Percentiles rank a stretch among this genome's conserved stretches.
Evolutionary conservation across 192 early-diverging fungal species (phyloP).

Genomic region (Backusella liffmaniae): DNA sequence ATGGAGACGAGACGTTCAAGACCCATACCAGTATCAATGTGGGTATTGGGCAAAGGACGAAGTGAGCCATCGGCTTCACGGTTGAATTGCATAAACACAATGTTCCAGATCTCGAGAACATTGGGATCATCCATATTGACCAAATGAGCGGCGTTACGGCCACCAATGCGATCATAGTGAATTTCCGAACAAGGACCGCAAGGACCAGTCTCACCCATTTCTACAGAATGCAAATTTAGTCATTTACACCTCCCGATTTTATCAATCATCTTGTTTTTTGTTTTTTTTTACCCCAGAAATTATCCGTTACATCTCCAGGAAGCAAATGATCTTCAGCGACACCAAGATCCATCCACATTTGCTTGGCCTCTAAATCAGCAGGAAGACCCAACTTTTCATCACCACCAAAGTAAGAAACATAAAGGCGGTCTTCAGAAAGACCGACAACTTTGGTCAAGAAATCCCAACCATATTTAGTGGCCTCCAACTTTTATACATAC

Average conservation of each 20-base stretch:
- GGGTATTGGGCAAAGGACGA: conserved; percentile 89
- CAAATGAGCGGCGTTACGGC: conserved; percentile 80
- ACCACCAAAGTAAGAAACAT: conserved; percentile 97
- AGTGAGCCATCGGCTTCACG: conserved; percentile 88
- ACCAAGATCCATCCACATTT: conserved; percentile 90
- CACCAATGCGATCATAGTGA: conserved; percentile 96
- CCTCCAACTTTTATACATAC: conserved; percentile 65
- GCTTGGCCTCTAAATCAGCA: conserved; percentile 87
- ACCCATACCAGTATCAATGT: conserved; percentile 98
- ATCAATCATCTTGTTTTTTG: no score
- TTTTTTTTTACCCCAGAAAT: conserved; percentile 92
- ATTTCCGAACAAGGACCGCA: conserved; percentile 99
- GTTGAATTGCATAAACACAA: conserved; percentile 99
- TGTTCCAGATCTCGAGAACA: conserved; percentile 98
- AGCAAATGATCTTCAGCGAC: conserved; percentile 80
- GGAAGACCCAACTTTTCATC: conserved; percentile 75
- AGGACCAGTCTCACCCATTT: conserved; percentile 97
- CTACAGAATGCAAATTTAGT: conserved; percentile 32
- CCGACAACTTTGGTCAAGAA: conserved; percentile 84
- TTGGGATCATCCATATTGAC: conserved; percentile 98
- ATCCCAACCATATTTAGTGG: conserved; percentile 89
- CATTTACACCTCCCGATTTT: no score
- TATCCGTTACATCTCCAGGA: conserved; percentile 90
- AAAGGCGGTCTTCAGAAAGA: conserved; percentile 84
- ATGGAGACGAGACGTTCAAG: conserved; percentile 94